Base-by-base conservation (phyloP, 306 rosid species). In the Lathyrus oleraceus region DNA sequence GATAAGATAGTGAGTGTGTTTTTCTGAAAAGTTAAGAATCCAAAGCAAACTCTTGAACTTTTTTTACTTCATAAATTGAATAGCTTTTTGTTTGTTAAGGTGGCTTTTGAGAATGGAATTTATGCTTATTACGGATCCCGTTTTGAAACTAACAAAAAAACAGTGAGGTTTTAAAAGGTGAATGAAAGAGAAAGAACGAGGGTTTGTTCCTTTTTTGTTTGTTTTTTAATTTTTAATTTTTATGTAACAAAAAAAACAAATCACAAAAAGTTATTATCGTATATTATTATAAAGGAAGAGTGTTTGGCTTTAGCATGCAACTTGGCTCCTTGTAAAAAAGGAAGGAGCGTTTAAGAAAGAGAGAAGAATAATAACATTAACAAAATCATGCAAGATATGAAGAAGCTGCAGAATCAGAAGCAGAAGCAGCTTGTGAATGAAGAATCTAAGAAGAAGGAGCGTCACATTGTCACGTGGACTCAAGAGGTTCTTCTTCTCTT, bases 401-500 rank as follows among this genome's bases (percentile, higher is more conserved):
- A 65, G 81, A 59, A 82, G 77, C 71, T 69, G 36, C 81, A 70
- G 76, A 19, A 53, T 53, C 81, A 45, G 52, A 79, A 76, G 80
- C 61, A 67, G 71, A 79, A 82, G 71, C 71, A 69, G 42, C 42
- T 65, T 32, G 77, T 52, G 11, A 79, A 76, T 59, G 97, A 94
- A 81, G 96, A 90, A 70, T 80, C 90, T 47, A 89, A 86, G 95
- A 94, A 94, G 97, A 95, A 95, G 96, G 99, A 95, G 90, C 95
- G 97, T 66, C 99, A 87, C 81, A 95, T 95, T 69, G 99, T 95
- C 67, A 84, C 93, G 23, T 95, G 99, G 99, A 85, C 83, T 82
- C 96, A 89, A 84, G 87, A 95, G 99, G 99, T 91, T 40, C 63
- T 62, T 54, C 65, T 53, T 57, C 58, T 10, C 63, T 64, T 9